These are phyloP conservation scores for Aspergillus sergii DNA, from an alignment of 2,329 filamentous ascomycete species.

Conservation along the genomic window DNA sequence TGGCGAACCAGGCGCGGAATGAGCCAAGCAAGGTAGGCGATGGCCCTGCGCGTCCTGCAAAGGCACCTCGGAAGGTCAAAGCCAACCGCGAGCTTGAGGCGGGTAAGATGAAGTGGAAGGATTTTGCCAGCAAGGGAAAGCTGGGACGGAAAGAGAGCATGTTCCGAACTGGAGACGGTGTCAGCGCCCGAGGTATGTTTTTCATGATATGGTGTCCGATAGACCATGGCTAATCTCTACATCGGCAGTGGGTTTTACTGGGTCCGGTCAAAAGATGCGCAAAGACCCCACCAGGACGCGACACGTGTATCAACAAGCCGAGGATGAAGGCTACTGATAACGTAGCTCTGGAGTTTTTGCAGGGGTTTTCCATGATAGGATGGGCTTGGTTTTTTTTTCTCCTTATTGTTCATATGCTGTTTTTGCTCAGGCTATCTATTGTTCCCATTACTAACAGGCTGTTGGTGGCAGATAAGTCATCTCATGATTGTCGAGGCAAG, in stretches of 20 bases:
- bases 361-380: conserved; percentile 13
- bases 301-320: conserved; percentile 79
- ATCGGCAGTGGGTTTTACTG: conserved; percentile 83
- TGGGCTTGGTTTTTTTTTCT: conserved; percentile 9
- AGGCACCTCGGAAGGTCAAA: conserved; percentile 76
- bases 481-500: conserved; percentile 21
- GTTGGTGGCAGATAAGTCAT: conserved; percentile 28
- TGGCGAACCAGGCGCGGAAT: conserved; percentile 65
- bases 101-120: conserved; percentile 91
- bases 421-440: conserved; percentile 13
- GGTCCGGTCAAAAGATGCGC: conserved; percentile 92
- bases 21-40: conserved; percentile 66
- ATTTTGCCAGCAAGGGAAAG: conserved; percentile 77
- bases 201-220: conserved; percentile 6
- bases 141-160: conserved; percentile 88
- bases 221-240: conserved; percentile 26
- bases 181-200: conserved; percentile 76
- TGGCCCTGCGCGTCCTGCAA: conserved; percentile 61
- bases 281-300: conserved; percentile 82
- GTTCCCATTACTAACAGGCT: conserved; percentile 33
- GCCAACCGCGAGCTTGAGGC: conserved; percentile 90
- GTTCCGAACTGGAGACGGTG: conserved; percentile 88
- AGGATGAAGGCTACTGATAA: conserved; percentile 61
- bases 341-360: conserved; percentile 11
- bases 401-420: conserved; percentile 17